phyloP scores from a whole-genome alignment of 1,284 basidiomycete species.

The Mycena citricolor region DNA sequence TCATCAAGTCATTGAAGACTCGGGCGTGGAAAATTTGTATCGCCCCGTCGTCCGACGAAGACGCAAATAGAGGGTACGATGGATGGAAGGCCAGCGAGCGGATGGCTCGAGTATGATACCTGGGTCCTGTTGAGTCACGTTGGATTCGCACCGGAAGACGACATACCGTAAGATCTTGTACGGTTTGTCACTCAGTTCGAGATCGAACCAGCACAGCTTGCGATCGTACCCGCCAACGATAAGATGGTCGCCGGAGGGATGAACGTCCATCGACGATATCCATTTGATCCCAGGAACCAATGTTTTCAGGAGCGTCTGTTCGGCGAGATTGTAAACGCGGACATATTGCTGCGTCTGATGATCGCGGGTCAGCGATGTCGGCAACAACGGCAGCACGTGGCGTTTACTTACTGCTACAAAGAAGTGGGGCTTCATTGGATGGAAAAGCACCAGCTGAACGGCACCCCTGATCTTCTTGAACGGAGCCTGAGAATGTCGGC shows the following conservation, averaged over 20 bases:
- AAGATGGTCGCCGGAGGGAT: constrained; percentile 93
- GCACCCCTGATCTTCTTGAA: constrained; percentile 93
- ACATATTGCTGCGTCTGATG: constrained; percentile 92
- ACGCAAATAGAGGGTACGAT: constrained; percentile 94
- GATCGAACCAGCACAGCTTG: constrained; percentile 98
- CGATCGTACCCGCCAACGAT: constrained; percentile 98
- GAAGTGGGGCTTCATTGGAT: constrained; percentile 92
- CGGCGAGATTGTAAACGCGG: constrained; percentile 91
- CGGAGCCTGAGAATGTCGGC: constrained; percentile 94
- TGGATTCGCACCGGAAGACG: constrained; percentile 7
- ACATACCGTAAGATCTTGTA: constrained; percentile 90
- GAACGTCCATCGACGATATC: constrained; percentile 97
- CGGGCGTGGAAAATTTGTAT: constrained; percentile 97
- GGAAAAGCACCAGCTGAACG: constrained; percentile 92
- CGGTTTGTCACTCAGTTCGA: constrained; percentile 93
- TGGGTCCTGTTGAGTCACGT: constrained; percentile 31
- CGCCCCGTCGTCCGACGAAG: constrained; percentile 94
- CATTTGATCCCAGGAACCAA: constrained; percentile 91
- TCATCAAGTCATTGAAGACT: constrained; percentile 92
- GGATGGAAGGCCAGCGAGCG: constrained; percentile 91
- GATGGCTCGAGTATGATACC: constrained; percentile 92
- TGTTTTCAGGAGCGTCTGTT: constrained; percentile 92
- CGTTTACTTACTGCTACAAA: constrained; percentile 84
- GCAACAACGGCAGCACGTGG: constrained; percentile 18
- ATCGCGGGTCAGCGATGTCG: constrained; percentile 18